A percentile compares a stretch with the other conserved stretches of the same genome.
These are phyloP conservation scores for Crucibulum laeve DNA, from an alignment of 768 basidiomycete species.

Conservation along the genomic window DNA sequence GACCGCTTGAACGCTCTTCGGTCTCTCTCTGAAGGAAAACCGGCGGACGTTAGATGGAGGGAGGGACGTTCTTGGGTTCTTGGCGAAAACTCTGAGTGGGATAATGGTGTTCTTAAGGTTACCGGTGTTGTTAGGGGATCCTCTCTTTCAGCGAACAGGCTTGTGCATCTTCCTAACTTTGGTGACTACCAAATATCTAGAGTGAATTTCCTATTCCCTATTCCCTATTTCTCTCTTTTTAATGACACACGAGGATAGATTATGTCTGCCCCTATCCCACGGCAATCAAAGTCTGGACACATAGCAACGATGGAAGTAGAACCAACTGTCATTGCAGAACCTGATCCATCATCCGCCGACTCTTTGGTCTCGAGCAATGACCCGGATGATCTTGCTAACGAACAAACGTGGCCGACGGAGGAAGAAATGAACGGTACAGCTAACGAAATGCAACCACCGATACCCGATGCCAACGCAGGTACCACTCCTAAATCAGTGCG, in stretches of 20 bases:
- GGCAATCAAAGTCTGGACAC: constrained; percentile 27
- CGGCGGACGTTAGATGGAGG: constrained; percentile 76
- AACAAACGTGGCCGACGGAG: constrained; percentile 98
- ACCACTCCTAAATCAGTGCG: constrained; percentile 81
- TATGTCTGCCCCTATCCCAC: constrained; percentile 52
- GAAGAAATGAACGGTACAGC: constrained; percentile 73
- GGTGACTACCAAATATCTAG: constrained; percentile 87
- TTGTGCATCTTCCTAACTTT: constrained; percentile 82
- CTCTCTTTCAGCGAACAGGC: constrained; percentile 71
- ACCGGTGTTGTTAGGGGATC: constrained; percentile 85
- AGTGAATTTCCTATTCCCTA: constrained; percentile 34
- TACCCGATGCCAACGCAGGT: constrained; percentile 64
- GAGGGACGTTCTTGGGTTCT: constrained; percentile 77
- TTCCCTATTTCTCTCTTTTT: not conserved
- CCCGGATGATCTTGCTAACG: constrained; percentile 86
- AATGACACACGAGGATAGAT: constrained; percentile 43
- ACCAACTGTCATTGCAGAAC: constrained; percentile 59
- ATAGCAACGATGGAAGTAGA: constrained; percentile 63
- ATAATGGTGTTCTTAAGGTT: constrained; percentile 61
- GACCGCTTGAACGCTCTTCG: constrained; percentile 74
- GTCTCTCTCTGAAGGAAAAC: constrained; percentile 80
- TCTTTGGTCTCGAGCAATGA: constrained; percentile 85
- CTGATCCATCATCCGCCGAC: constrained; percentile 63
- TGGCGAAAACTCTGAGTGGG: constrained; percentile 57
- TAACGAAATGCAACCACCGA: constrained; percentile 21